Evolutionary conservation across 2,329 filamentous ascomycete genomes (phyloP).

Genomic region (Apiospora sp.): DNA sequence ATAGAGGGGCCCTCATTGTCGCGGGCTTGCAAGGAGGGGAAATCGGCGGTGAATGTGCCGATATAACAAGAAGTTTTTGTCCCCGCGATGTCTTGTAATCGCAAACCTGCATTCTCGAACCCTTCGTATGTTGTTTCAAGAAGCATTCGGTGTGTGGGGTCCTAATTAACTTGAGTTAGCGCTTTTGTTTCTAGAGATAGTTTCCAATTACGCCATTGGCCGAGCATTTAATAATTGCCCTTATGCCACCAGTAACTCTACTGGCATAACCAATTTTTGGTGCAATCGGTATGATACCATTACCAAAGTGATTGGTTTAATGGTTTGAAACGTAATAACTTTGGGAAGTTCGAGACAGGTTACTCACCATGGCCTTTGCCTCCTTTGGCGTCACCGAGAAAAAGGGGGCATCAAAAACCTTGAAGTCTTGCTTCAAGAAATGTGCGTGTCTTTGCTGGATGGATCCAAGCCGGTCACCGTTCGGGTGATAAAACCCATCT

Average conservation of each 20-base stretch:
- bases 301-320: neutral
- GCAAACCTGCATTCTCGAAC: neutral
- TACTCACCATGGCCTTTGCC: constrained; percentile 18
- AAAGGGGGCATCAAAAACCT: constrained; percentile 22
- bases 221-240: neutral
- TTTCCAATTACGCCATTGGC: neutral
- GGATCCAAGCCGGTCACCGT: neutral
- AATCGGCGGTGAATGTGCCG: constrained; percentile 18
- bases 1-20: constrained; percentile 6
- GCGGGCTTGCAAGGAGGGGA: neutral
- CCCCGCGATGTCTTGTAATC: neutral
- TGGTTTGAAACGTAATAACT: neutral
- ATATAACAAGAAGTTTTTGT: neutral
- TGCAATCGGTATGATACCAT: neutral
- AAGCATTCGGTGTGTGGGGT: constrained; percentile 9
- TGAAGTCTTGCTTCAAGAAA: constrained; percentile 19
- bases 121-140: constrained; percentile 1
- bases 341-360: neutral
- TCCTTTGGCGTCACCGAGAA: constrained; percentile 23
- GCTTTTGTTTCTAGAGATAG: neutral
- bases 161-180: neutral
- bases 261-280: neutral
- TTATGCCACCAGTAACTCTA: neutral
- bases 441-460: constrained; percentile 17
- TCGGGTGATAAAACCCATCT: constrained; percentile 30